Evolutionary conservation across 2,329 filamentous ascomycete genomes (phyloP).

Genomic region (Ceratocystis papillata): DNA sequence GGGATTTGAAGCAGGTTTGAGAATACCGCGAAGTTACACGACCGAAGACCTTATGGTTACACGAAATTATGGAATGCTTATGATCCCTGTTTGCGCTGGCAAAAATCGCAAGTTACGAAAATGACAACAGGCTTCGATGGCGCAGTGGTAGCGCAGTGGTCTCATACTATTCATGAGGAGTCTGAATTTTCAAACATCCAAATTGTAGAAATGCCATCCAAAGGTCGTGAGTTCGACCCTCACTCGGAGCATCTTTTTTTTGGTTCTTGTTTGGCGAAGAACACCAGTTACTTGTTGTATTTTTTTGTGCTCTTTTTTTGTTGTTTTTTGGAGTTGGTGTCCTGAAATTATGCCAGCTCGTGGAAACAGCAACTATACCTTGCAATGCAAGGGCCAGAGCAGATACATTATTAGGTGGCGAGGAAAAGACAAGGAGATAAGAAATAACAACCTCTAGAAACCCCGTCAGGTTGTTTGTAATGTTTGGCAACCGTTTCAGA

Average conservation of each 20-base stretch:
- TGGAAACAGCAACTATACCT: too few species aligned
- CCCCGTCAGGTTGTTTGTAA: too few species aligned
- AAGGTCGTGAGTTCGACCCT: constrained; percentile 26
- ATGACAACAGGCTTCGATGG: constrained; percentile 23
- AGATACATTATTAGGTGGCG: not conserved
- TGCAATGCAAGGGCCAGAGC: too few species aligned
- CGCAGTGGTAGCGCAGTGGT: constrained; percentile 25
- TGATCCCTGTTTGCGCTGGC: not conserved
- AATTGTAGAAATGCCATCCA: constrained; percentile 23
- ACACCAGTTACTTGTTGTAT: not conserved
- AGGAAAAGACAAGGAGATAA: not conserved
- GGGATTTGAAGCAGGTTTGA: too few species aligned
- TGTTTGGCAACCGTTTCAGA: too few species aligned
- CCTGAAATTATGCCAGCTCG: too few species aligned
- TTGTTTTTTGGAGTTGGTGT: not conserved
- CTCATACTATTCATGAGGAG: constrained; percentile 23
- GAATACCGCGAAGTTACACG: not conserved
- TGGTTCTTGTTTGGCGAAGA: not conserved
- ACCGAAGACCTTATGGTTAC: not conserved
- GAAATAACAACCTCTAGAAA: not conserved
- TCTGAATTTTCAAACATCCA: constrained; percentile 14
- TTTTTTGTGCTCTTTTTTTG: not conserved
- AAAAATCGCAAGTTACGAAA: not conserved
- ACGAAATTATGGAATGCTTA: not conserved
- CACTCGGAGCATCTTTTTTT: constrained; percentile 25